Percentiles rank a stretch among this genome's conserved stretches.
These are phyloP conservation scores for Osmanthus fragrans DNA, from an alignment of 257 asterid genomes.

Conservation along the genomic window DNA sequence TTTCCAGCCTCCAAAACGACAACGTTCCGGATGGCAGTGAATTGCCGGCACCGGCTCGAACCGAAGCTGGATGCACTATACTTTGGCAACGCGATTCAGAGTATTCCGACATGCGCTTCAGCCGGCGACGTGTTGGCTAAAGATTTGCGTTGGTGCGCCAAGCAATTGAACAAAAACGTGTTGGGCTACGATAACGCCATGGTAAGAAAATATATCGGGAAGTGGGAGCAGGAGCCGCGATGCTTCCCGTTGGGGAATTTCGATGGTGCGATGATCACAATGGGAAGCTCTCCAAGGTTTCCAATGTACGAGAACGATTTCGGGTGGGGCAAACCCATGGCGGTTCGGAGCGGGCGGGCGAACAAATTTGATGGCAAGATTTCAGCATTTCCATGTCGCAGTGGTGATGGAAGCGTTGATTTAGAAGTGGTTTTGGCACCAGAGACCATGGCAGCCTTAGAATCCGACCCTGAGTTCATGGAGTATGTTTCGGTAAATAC, in stretches of 20 bases:
- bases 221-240: slow-evolving; percentile 33
- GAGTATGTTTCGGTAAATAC: slow-evolving; percentile 30
- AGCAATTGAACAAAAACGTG: slow-evolving; percentile 15
- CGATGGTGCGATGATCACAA: slow-evolving; percentile 24
- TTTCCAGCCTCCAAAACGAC: neutral
- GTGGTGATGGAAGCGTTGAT: slow-evolving; percentile 47
- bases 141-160: slow-evolving; percentile 20
- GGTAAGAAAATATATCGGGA: slow-evolving; percentile 13
- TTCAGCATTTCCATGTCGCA: slow-evolving; percentile 49
- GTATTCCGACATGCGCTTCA: slow-evolving; percentile 9
- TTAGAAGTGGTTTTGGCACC: slow-evolving; percentile 47
- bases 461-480: slow-evolving; percentile 53
- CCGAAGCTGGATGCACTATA: slow-evolving; percentile 8
- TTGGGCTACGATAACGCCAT: neutral
- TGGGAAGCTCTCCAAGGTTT: slow-evolving; percentile 54
- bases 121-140: slow-evolving; percentile 19
- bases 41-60: slow-evolving; percentile 12
- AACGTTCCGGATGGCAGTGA: slow-evolving; percentile 17
- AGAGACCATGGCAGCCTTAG: slow-evolving; percentile 48
- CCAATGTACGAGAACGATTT: slow-evolving; percentile 55
- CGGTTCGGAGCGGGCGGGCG: slow-evolving; percentile 47
- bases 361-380: slow-evolving; percentile 56
- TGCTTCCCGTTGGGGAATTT: slow-evolving; percentile 12
- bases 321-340: slow-evolving; percentile 54
- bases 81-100: slow-evolving; percentile 13